Base-by-base conservation (phyloP, 139 green algal genomes). In the Picochlorum sp. region DNA sequence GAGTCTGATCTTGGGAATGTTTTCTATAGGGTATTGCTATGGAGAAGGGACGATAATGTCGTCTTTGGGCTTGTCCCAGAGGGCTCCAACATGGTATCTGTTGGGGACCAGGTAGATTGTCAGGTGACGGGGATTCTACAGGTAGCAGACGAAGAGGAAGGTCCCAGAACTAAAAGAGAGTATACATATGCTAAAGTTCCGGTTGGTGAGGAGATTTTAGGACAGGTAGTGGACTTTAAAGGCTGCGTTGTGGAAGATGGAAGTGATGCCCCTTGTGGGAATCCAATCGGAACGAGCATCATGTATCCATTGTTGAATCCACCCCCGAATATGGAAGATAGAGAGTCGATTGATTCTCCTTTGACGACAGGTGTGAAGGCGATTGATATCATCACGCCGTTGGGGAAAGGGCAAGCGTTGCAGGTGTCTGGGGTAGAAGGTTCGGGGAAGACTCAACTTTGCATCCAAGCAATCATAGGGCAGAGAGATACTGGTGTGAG, bases 371-470 rank as follows among this genome's bases (percentile, higher is more conserved):
- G 87, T 24, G 72, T 90, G 24, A 84, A 83, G 73, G 87, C 70
- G 2, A 23, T 96, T 26, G 88, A 96, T 64, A 74, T 83, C 11
- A 66, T 96, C 14, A 95, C 87, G 1, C 89, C 87, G 0, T 66
- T 96, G 32, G 89, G 88, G 2, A 75, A 83, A n/a, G 89, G 89
- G 9, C 78, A 87, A 41, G 80, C 75, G 2, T 75, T 90, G 74
- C 80, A 93, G 52, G 46, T 95, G 9, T 74, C 86, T 6, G 85
- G 87, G 1, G 73, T 74, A 8, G 21, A 54, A 9, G 74, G 75
- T 45, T 58, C 49, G 9, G 86, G 87, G 51, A 90, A 90, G 69
- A 82, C 75, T 15, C 61, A 71, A 45, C 67, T 90, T 21, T 84
- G 64, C 6, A 62, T 87, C 32, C 85, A 95, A 52, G 80, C 81